Evolutionary conservation across 495 filamentous ascomycete genomes (phyloP).

Genomic region (Aspergillus sparsus): DNA sequence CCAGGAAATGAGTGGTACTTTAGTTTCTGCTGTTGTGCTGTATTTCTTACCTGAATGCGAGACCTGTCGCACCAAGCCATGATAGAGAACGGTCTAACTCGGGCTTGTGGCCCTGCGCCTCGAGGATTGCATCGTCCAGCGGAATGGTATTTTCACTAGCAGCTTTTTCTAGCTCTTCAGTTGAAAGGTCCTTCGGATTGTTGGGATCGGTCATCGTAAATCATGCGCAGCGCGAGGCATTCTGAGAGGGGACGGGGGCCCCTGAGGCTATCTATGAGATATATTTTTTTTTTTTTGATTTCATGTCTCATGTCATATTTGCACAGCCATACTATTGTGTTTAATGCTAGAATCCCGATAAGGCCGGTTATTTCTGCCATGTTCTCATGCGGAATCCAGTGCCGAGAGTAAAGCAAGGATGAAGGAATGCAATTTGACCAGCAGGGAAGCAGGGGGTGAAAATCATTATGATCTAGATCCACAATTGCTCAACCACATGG

Average conservation of each 20-base stretch:
- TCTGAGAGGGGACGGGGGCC: too few relatives aligned
- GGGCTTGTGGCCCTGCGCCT: constrained; percentile 29
- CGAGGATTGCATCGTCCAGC: constrained; percentile 27
- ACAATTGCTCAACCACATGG: background rate
- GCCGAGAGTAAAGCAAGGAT: background rate
- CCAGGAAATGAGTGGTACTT: too few relatives aligned
- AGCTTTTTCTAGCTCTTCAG: constrained; percentile 9
- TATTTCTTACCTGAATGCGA: constrained; percentile 26
- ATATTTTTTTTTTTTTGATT: background rate
- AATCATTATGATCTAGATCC: background rate
- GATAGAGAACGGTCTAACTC: constrained; percentile 30
- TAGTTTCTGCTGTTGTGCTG: too few relatives aligned
- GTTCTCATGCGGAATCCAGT: background rate
- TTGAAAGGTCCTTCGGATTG: too few relatives aligned
- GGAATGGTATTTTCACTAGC: constrained; percentile 5
- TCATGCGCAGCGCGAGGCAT: too few relatives aligned
- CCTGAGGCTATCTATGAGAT: too few relatives aligned
- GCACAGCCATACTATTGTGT: background rate
- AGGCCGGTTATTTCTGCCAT: background rate
- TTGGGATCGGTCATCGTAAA: too few relatives aligned
- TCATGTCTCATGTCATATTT: background rate
- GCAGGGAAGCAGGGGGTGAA: background rate
- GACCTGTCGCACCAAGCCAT: constrained; percentile 24
- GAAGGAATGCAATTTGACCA: background rate
- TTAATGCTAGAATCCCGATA: background rate